phyloP scores from a whole-genome alignment of 208 protist species.

The Leishmania turanica region DNA sequence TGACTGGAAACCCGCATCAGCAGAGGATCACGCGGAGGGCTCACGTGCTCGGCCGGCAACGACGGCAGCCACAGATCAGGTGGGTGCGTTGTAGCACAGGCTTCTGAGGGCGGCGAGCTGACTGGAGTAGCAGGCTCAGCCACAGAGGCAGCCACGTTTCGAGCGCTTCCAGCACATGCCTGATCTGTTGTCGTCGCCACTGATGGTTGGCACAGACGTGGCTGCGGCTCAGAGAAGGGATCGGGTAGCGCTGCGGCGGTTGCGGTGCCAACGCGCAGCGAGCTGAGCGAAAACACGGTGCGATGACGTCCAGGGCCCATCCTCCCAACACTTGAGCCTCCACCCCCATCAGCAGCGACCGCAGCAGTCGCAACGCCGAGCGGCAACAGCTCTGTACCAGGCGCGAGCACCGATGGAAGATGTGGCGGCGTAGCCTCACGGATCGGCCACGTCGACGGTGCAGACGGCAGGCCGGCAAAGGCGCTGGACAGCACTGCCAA shows the following conservation, averaged over 20 bases:
- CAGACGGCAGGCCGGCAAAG: neutral
- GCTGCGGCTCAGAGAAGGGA: neutral
- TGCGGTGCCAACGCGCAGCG: neutral
- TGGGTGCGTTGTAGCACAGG: neutral
- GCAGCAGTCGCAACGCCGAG: neutral
- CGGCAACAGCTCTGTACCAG: slow-evolving; percentile 3
- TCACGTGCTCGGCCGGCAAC: neutral
- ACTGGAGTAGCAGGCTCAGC: neutral
- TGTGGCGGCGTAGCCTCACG: neutral
- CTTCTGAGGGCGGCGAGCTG: neutral
- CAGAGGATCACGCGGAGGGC: neutral
- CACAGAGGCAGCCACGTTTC: neutral
- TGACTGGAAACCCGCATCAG: neutral
- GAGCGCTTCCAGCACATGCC: neutral
- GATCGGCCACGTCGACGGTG: slow-evolving; percentile 2
- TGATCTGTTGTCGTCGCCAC: neutral
- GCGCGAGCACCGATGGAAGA: neutral
- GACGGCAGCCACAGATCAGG: neutral
- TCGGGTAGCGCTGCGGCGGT: neutral
- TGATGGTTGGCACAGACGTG: neutral
- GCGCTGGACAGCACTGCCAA: neutral
- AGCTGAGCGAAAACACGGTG: slow-evolving; percentile 30
- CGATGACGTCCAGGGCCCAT: slow-evolving; percentile 13
- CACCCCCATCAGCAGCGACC: neutral
- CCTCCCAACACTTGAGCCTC: neutral